Evolutionary conservation across 192 early-diverging fungal species (phyloP).

Genomic region (Phlyctochytrium arcticum): DNA sequence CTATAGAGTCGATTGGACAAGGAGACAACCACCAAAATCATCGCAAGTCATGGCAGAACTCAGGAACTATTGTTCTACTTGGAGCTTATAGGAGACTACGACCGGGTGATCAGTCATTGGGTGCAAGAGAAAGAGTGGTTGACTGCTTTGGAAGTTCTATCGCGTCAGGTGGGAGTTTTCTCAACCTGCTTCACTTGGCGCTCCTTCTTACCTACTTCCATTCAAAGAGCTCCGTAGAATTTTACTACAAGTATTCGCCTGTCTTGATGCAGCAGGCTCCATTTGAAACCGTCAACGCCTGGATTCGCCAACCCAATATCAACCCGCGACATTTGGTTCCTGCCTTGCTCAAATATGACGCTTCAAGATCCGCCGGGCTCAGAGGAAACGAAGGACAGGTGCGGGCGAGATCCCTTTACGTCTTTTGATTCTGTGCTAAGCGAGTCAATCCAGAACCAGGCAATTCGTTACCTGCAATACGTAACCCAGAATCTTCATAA

Average conservation of each 20-base stretch:
- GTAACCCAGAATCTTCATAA: slow-evolving; percentile 73
- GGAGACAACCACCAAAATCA: slow-evolving; percentile 72
- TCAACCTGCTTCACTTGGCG: slow-evolving; percentile 5
- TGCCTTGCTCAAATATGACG: slow-evolving; percentile 78
- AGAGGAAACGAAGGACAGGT: slow-evolving; percentile 6
- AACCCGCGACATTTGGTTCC: slow-evolving; percentile 84
- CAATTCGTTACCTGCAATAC: slow-evolving; percentile 82
- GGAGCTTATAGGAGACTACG: slow-evolving; percentile 78
- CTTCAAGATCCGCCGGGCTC: slow-evolving; percentile 11
- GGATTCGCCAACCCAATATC: slow-evolving; percentile 81
- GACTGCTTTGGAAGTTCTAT: slow-evolving; percentile 73
- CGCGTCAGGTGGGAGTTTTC: slow-evolving; percentile 58
- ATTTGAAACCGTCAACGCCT: slow-evolving; percentile 76
- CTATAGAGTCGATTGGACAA: slow-evolving; percentile 36
- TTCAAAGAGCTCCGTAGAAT: slow-evolving; percentile 62
- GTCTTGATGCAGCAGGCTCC: slow-evolving; percentile 82
- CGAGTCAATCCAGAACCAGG: slow-evolving; percentile 63
- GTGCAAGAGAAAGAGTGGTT: slow-evolving; percentile 71
- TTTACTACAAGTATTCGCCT: slow-evolving; percentile 86
- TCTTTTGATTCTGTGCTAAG: not conserved
- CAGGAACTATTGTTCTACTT: slow-evolving; percentile 81
- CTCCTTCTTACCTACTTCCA: slow-evolving; percentile 1
- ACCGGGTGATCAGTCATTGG: slow-evolving; percentile 82
- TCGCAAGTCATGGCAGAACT: slow-evolving; percentile 80
- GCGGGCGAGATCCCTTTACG: not conserved